phyloP scores from a whole-genome alignment of 208 protist genomes.

The Leishmania martiniquensis region DNA sequence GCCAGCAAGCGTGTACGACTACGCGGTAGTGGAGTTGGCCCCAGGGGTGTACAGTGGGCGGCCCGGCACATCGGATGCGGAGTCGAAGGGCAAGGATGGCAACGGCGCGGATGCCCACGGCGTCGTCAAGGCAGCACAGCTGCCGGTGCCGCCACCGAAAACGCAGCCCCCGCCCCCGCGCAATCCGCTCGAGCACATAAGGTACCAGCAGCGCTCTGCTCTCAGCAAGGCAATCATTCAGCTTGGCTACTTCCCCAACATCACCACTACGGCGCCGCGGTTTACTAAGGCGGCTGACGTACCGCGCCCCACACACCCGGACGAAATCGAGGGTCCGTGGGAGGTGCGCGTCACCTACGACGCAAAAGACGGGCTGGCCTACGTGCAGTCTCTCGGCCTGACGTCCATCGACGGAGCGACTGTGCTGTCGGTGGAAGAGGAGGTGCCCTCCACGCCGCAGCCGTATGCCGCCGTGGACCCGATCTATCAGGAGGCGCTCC shows the following conservation, averaged over 20 bases:
- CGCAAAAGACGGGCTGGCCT: conserved; percentile 55
- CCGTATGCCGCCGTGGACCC: conserved; percentile 67
- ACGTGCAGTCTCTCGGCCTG: conserved; percentile 70
- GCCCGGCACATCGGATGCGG: not conserved
- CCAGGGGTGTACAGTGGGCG: conserved; percentile 57
- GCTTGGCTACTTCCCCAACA: conserved; percentile 87
- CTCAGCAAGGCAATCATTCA: conserved; percentile 77
- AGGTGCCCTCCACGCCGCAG: conserved; percentile 34
- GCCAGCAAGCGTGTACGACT: conserved; percentile 67
- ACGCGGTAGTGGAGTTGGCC: conserved; percentile 73
- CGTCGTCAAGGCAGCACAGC: conserved; percentile 50
- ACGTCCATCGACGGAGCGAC: conserved; percentile 65
- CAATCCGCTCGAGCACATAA: conserved; percentile 81
- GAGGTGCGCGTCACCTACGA: conserved; percentile 86
- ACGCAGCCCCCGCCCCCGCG: conserved; percentile 42
- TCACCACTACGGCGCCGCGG: conserved; percentile 53
- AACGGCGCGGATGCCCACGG: conserved; percentile 23
- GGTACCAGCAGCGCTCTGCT: conserved; percentile 56
- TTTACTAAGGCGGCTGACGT: conserved; percentile 47
- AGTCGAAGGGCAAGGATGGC: not conserved
- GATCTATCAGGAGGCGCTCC: conserved; percentile 78
- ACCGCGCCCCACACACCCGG: conserved; percentile 82
- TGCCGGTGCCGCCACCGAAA: conserved; percentile 74
- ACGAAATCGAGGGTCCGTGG: conserved; percentile 92
- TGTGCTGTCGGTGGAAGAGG: conserved; percentile 56